A percentile compares a stretch with the other conserved stretches of the same genome.
phyloP scores from a whole-genome alignment of 2,329 filamentous ascomycete genomes.

The Fusarium sublunatum region DNA sequence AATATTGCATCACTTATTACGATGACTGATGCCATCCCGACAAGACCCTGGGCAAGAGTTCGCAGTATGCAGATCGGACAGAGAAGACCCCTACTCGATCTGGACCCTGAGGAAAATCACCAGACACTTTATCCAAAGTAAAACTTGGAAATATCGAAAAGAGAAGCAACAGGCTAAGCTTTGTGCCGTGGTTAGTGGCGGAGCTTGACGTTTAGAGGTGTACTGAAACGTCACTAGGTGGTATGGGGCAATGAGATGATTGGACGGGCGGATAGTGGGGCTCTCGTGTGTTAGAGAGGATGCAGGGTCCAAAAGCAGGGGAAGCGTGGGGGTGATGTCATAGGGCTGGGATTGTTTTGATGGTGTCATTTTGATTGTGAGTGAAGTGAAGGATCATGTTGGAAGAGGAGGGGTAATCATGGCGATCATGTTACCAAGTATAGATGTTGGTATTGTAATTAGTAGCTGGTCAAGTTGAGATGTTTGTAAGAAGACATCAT shows the following conservation, averaged over 20 bases:
- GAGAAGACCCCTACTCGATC: conserved; percentile 1
- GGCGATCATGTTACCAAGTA: background rate
- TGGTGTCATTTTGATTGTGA: background rate
- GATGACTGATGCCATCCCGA: conserved; percentile 30
- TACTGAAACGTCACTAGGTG: conserved; percentile 39
- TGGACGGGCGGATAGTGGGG: conserved; percentile 24
- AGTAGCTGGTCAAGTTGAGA: conserved; percentile 2
- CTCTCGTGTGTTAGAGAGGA: conserved; percentile 2
- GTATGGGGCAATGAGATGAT: conserved; percentile 17
- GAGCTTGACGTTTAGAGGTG: conserved; percentile 22
- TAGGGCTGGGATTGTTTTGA: conserved; percentile 16
- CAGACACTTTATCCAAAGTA: background rate
- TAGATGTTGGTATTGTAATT: background rate
- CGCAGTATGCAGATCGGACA: conserved; percentile 10
- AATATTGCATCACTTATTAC: conserved; percentile 40
- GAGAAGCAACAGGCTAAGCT: background rate
- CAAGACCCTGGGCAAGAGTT: conserved; percentile 13
- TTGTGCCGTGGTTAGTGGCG: conserved; percentile 10
- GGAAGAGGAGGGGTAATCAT: background rate
- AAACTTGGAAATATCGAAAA: conserved; percentile 33
- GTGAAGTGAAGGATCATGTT: background rate
- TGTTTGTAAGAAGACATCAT: conserved; percentile 1
- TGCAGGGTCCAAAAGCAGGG: conserved; percentile 37
- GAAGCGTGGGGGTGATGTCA: conserved; percentile 42
- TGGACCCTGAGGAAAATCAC: conserved; percentile 11